Percentiles rank a stretch among this genome's conserved stretches.
These are phyloP conservation scores for Tremella yokohamensis DNA, from an alignment of 768 basidiomycete genomes.

Conservation along the genomic window DNA sequence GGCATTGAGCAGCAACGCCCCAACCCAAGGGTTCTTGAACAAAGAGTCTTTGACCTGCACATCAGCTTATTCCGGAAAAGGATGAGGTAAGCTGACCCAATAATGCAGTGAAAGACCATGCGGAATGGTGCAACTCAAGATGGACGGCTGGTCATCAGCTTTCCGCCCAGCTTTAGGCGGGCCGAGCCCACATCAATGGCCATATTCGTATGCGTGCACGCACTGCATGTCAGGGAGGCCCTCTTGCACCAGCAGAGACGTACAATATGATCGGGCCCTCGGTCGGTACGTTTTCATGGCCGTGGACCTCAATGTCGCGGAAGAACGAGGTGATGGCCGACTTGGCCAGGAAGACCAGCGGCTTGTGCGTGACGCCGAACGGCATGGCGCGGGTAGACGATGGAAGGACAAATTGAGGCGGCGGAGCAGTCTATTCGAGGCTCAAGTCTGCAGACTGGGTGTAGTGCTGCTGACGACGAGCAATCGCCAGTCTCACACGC, in stretches of 20 bases:
- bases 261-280: conserved; percentile 92
- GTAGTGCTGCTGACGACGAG: too few species aligned
- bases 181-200: conserved; percentile 64
- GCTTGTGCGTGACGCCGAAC: conserved; percentile 60
- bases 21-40: conserved; percentile 71
- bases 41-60: conserved; percentile 82
- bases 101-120: conserved; percentile 71
- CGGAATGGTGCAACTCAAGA: conserved; percentile 73
- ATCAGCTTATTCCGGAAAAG: background rate
- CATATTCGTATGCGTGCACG: conserved; percentile 91
- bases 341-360: conserved; percentile 67
- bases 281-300: conserved; percentile 78
- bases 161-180: background rate
- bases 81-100: conserved; percentile 43
- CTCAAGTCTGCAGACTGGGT: too few species aligned
- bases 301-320: conserved; percentile 77
- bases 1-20: conserved; percentile 73
- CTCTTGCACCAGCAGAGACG: conserved; percentile 47
- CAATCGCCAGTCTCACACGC: too few species aligned
- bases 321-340: conserved; percentile 83
- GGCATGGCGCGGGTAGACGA: conserved; percentile 30
- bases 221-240: conserved; percentile 53
- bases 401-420: too few species aligned
- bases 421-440: too few species aligned
- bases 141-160: conserved; percentile 26